These are phyloP conservation scores for Eragrostis tef DNA, from an alignment of 202 grass and related monocot genomes.

Conservation along the genomic window DNA sequence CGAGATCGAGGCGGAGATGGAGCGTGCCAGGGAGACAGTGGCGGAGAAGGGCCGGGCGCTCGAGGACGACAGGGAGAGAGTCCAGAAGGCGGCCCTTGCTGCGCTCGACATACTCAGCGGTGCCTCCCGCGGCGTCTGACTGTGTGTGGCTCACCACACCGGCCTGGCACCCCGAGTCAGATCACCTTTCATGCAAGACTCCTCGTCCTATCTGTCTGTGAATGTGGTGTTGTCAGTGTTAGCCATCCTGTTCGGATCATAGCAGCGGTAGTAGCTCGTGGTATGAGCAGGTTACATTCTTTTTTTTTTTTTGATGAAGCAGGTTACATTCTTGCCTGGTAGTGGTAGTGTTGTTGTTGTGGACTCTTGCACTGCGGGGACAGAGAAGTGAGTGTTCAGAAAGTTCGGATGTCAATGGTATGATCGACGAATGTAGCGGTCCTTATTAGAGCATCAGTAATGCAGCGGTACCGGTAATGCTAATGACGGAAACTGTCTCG, in stretches of 20 bases:
- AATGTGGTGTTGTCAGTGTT: neutral
- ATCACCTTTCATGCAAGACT: neutral
- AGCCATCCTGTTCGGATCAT: neutral
- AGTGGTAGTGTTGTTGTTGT: neutral
- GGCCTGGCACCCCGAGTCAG: neutral
- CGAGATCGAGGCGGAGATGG: slow-evolving; percentile 78
- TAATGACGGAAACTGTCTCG: neutral
- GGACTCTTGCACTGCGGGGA: neutral
- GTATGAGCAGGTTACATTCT: neutral
- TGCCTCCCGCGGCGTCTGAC: slow-evolving; percentile 2
- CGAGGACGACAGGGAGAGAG: slow-evolving; percentile 66
- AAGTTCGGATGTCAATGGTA: neutral
- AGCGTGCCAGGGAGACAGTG: slow-evolving; percentile 70
- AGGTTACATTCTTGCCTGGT: neutral
- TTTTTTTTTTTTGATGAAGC: too few species aligned
- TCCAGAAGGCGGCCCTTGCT: slow-evolving; percentile 80
- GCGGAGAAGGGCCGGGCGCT: slow-evolving; percentile 55
- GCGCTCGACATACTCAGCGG: slow-evolving; percentile 75
- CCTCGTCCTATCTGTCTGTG: neutral
- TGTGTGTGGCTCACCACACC: neutral
- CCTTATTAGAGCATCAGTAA: neutral
- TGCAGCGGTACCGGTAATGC: neutral
- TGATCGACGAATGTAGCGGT: neutral
- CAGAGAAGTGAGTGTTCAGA: neutral
- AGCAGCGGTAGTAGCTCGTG: neutral